These are phyloP conservation scores for Hypoxylon sp. DNA, from an alignment of 2,329 filamentous ascomycete species.

Conservation along the genomic window DNA sequence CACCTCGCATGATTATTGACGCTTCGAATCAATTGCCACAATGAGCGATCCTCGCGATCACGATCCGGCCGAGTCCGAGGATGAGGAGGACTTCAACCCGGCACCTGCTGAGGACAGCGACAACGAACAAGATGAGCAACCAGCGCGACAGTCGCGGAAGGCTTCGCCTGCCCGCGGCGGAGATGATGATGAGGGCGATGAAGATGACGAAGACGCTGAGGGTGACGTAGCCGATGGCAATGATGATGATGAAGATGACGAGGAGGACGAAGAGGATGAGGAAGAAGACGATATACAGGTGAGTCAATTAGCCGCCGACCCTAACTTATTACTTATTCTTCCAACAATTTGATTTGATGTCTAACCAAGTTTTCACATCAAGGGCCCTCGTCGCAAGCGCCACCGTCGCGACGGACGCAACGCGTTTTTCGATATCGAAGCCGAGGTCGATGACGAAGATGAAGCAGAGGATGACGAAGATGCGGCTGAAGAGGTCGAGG, in stretches of 20 bases:
- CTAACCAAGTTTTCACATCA: slow-evolving; percentile 17
- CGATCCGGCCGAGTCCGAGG: slow-evolving; percentile 67
- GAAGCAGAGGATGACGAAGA: slow-evolving; percentile 89
- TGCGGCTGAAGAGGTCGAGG: slow-evolving; percentile 82
- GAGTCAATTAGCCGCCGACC: slow-evolving; percentile 35
- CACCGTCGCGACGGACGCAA: slow-evolving; percentile 78
- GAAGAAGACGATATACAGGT: slow-evolving; percentile 74
- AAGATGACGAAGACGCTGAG: slow-evolving; percentile 56
- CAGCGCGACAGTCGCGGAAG: slow-evolving; percentile 32
- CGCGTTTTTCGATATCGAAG: slow-evolving; percentile 96
- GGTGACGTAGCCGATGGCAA: slow-evolving; percentile 58
- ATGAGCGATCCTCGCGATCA: slow-evolving; percentile 61
- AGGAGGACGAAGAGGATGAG: slow-evolving; percentile 63
- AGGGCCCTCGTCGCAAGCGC: slow-evolving; percentile 81
- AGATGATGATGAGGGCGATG: slow-evolving; percentile 56
- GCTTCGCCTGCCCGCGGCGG: slow-evolving; percentile 42
- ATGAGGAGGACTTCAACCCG: slow-evolving; percentile 91
- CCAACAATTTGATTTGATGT: neutral
- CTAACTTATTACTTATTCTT: neutral
- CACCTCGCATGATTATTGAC: neutral
- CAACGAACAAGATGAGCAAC: slow-evolving; percentile 62
- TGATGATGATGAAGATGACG: slow-evolving; percentile 68
- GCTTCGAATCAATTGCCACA: slow-evolving; percentile 37
- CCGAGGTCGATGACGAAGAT: slow-evolving; percentile 96
- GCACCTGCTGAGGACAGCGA: slow-evolving; percentile 77